Percentiles rank a stretch among this genome's conserved stretches.
Conservation (phyloP, 345 rosid genomes). For the Lumnitzera littorea region DNA sequence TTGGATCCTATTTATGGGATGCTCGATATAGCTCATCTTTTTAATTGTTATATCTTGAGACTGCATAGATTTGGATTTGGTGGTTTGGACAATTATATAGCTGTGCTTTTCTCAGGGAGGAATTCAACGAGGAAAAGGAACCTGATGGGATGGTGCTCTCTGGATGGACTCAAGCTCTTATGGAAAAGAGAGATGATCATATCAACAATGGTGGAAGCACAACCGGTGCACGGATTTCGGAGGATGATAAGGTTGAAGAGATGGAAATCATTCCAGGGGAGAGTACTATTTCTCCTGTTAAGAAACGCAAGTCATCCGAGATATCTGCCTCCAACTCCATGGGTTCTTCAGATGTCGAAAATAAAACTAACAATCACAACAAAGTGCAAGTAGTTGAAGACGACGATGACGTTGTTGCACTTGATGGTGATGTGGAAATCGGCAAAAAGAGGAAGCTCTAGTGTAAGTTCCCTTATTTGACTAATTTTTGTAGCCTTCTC, state of each 20-base stretch:
- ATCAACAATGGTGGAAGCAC: slow-evolving; percentile 48
- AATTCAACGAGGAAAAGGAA: slow-evolving; percentile 91
- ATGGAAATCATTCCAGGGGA: slow-evolving; percentile 20
- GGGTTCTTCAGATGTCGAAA: slow-evolving; percentile 13
- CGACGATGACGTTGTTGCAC: slow-evolving; percentile 43
- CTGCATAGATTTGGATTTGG: too few species aligned
- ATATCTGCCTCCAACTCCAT: slow-evolving; percentile 5
- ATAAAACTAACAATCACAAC: slow-evolving; percentile 23
- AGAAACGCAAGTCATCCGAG: slow-evolving; percentile 54
- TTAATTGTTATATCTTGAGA: too few species aligned
- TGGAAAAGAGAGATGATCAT: slow-evolving; percentile 27
- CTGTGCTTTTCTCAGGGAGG: slow-evolving; percentile 43
- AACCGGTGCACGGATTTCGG: slow-evolving; percentile 27
- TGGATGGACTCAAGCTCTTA: slow-evolving; percentile 72
- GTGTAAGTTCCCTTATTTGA: slow-evolving; percentile 14
- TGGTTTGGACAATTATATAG: too few species aligned
- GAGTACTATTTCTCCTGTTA: slow-evolving; percentile 21
- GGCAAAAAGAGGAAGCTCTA: slow-evolving; percentile 47
- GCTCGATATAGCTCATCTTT: too few species aligned
- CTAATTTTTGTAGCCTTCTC: slow-evolving; percentile 9
- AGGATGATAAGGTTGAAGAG: slow-evolving; percentile 7
- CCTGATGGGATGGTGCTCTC: slow-evolving; percentile 92
- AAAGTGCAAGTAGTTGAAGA: slow-evolving; percentile 45
- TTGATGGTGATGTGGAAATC: slow-evolving; percentile 24
- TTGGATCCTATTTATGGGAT: too few species aligned